Evolutionary conservation across 129 eudicot genomes (phyloP), one percentile per base, ranked within the genome.

Genomic region (Flaveria ramosissima): DNA sequence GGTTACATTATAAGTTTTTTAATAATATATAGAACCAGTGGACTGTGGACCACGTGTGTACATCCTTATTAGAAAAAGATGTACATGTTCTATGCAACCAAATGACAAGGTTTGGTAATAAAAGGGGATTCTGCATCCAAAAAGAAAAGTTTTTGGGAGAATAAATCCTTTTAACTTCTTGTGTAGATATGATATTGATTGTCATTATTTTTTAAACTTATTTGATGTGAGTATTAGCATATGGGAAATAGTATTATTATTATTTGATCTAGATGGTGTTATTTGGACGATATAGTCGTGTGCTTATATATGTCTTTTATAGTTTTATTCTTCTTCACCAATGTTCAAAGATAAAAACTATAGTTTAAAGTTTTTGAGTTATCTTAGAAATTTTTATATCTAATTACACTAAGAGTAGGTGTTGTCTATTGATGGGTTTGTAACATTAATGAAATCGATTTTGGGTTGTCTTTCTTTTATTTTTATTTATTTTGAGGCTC

Each of bases 51-150:
- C 72, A 67, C 27, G 43, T 63, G 26, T 65, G 26, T 41, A 43
- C 45, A 63, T 16, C 48, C 70, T 39, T 65, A 39, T 50, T 71
- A 47, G 62, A 39, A 26, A 46, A 45, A 43, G 42, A 48, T 26
- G 27, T 32, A 24, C 56, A 23, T 61, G 27, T 17, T 69, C 26
- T 26, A 26, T 78, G 10, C 62, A 69, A 61, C 43, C 70, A 70
- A 78, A 79, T 63, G 83, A 41, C 78, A 72, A 72, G 78, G 48
- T 64, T 71, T 71, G 83, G 67, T 79, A 62, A 62, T 21, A 36
- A 36, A 46, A 3, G 12, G 39, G 72, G 82, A 47, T 60, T 20
- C 61, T 71, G 32, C 70, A 71, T 70, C 63, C 64, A 60, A 70
- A 30, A 17, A 43, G 45, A 27, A 77, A 57, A 62, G 77, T 62